phyloP scores from a whole-genome alignment of 2,329 filamentous ascomycete species.

The Lachnellula occidentalis region DNA sequence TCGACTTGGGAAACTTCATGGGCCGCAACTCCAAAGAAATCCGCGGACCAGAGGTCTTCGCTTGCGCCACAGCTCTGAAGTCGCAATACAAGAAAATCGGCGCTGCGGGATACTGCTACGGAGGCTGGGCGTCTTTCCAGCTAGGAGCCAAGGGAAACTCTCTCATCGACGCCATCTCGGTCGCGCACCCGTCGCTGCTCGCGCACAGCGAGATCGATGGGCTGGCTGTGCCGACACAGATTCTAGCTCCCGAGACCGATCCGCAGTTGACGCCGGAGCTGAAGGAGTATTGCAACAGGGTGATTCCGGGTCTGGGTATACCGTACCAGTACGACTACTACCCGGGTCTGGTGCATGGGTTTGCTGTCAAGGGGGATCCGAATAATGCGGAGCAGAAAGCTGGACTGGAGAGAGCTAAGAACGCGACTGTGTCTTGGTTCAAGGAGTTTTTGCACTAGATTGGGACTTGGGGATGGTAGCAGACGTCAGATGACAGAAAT shows the following conservation, averaged over 20 bases:
- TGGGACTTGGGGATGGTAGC: not conserved
- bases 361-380: conserved; percentile 1
- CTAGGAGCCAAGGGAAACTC: conserved; percentile 4
- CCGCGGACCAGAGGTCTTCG: conserved; percentile 7
- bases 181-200: conserved; percentile 3
- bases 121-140: conserved; percentile 6
- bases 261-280: conserved; percentile 4
- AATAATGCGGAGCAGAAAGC: not conserved
- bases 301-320: conserved; percentile 4
- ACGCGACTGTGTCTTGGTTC: conserved; percentile 2
- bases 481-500: too few relatives aligned
- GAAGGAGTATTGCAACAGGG: conserved; percentile 5
- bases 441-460: not conserved
- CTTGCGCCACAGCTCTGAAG: conserved; percentile 1
- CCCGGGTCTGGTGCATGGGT: conserved; percentile 5
- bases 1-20: conserved; percentile 4
- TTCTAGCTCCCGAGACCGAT: conserved; percentile 10
- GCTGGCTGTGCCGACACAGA: conserved; percentile 6
- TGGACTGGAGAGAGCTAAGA: conserved; percentile 4
- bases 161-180: conserved; percentile 7
- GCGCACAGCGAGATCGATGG: conserved; percentile 21
- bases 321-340: conserved; percentile 6
- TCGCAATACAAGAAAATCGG: conserved; percentile 3
- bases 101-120: conserved; percentile 10
- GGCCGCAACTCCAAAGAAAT: conserved; percentile 2